These are phyloP conservation scores for Dothistroma septosporum DNA, from an alignment of 2,329 filamentous ascomycete species.

Conservation along the genomic window DNA sequence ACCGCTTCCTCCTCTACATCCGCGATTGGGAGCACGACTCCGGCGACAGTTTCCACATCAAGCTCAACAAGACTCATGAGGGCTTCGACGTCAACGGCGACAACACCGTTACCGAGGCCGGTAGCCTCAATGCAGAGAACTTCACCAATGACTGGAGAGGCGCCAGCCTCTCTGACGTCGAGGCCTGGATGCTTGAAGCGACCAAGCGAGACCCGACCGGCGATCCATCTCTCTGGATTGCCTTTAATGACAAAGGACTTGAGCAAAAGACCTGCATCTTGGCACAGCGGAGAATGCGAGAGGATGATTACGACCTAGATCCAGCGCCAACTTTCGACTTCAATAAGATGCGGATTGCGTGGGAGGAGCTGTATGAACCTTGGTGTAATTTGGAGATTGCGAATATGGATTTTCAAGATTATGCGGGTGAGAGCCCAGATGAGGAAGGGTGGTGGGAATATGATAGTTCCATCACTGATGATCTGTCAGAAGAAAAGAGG, in stretches of 20 bases:
- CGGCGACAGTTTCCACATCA: constrained; percentile 9
- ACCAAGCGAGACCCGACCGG: background rate
- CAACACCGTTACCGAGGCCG: background rate
- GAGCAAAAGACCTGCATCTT: constrained; percentile 10
- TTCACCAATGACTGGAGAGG: constrained; percentile 15
- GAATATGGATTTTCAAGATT: constrained; percentile 20
- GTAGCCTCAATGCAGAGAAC: constrained; percentile 4
- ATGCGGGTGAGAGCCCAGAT: constrained; percentile 6
- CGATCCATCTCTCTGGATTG: constrained; percentile 6
- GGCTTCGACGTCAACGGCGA: constrained; percentile 5
- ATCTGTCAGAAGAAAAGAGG: constrained; percentile 3
- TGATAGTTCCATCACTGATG: background rate
- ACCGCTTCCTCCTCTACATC: constrained; percentile 17
- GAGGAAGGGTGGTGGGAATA: constrained; percentile 11
- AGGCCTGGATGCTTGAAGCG: constrained; percentile 13
- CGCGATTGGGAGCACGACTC: constrained; percentile 12
- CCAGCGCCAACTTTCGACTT: background rate
- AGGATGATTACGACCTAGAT: constrained; percentile 4
- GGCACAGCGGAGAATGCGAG: constrained; percentile 1
- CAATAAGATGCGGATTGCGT: constrained; percentile 15
- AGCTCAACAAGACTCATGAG: constrained; percentile 12
- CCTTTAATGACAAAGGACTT: constrained; percentile 13
- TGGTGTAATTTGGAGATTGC: constrained; percentile 21
- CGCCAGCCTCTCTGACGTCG: constrained; percentile 12
- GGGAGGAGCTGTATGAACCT: constrained; percentile 10